Evolutionary conservation across 108 stramenopile genomes (phyloP).

Genomic region (Aurantiochytrium sp.): DNA sequence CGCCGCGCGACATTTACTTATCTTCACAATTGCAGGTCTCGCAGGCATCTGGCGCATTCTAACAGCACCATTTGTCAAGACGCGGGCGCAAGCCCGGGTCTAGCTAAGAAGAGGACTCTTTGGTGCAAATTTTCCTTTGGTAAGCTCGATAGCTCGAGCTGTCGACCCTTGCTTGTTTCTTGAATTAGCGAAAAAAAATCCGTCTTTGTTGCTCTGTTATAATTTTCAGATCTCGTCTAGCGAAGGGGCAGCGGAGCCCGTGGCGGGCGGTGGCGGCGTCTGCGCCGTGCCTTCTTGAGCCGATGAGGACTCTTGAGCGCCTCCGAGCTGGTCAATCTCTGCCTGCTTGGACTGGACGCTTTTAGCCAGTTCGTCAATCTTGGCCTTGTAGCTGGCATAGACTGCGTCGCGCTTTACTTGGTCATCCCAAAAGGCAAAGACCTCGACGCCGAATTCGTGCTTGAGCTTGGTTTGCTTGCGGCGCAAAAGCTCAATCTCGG

Average conservation of each 20-base stretch:
- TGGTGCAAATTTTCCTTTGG: not conserved
- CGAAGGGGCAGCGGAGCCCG: not conserved
- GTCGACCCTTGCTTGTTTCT: too few species aligned
- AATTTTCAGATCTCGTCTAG: not conserved
- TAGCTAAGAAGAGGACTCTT: not conserved
- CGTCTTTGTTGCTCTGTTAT: not conserved
- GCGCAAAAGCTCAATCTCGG: not conserved
- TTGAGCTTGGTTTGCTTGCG: slow-evolving; percentile 5
- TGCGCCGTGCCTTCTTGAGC: not conserved
- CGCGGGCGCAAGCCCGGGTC: not conserved
- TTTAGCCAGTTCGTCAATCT: not conserved
- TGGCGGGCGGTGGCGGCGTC: not conserved
- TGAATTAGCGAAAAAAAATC: too few species aligned
- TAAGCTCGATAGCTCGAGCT: too few species aligned
- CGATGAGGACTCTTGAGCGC: not conserved
- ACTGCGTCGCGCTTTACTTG: not conserved
- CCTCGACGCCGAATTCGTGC: not conserved
- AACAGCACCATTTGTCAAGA: not conserved
- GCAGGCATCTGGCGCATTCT: not conserved
- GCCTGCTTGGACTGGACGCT: slow-evolving; percentile 1
- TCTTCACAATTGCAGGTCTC: not conserved
- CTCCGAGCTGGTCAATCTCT: not conserved
- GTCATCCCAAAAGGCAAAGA: not conserved
- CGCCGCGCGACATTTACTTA: not conserved
- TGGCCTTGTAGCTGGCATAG: slow-evolving; percentile 12